Evolutionary conservation across 768 basidiomycete species (phyloP).

Genomic region (Amanita thiersii): DNA sequence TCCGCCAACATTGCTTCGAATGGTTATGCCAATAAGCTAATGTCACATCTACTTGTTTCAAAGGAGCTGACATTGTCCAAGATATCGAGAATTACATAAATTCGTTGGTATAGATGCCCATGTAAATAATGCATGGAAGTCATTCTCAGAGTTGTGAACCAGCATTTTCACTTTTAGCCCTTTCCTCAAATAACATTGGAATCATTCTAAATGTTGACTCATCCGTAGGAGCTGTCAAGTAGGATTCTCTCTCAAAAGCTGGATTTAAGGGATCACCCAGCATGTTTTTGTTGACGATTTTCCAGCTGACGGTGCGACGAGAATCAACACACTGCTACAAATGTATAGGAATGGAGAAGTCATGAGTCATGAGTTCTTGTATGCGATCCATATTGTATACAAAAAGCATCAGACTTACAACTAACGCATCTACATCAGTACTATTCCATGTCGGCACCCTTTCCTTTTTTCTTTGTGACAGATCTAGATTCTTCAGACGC

Average conservation of each 20-base stretch:
- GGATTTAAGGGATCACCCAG: background rate
- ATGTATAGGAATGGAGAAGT: background rate
- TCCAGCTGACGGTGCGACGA: constrained; percentile 21
- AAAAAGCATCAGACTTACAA: background rate
- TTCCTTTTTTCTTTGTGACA: constrained; percentile 17
- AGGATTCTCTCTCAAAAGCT: background rate
- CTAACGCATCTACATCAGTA: background rate
- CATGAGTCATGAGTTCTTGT: background rate
- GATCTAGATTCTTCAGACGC: background rate
- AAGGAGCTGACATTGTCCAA: constrained; percentile 8
- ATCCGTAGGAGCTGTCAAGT: constrained; percentile 6
- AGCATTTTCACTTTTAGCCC: too few species aligned
- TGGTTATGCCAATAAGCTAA: constrained; percentile 25
- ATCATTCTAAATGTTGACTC: too few species aligned
- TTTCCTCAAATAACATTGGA: too few species aligned
- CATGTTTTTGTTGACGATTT: constrained; percentile 1
- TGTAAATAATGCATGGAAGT: too few species aligned
- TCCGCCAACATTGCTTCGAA: constrained; percentile 23
- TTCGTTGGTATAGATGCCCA: constrained; percentile 19
- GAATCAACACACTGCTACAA: too few species aligned
- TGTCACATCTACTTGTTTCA: background rate
- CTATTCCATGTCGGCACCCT: background rate
- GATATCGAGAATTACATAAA: constrained; percentile 30
- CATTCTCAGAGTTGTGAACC: too few species aligned
- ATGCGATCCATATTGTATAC: too few species aligned